Evolutionary conservation across 2,329 filamentous ascomycete species (phyloP), one percentile per base, ranked within the genome.

Genomic region (Lizonia empirigonia): DNA sequence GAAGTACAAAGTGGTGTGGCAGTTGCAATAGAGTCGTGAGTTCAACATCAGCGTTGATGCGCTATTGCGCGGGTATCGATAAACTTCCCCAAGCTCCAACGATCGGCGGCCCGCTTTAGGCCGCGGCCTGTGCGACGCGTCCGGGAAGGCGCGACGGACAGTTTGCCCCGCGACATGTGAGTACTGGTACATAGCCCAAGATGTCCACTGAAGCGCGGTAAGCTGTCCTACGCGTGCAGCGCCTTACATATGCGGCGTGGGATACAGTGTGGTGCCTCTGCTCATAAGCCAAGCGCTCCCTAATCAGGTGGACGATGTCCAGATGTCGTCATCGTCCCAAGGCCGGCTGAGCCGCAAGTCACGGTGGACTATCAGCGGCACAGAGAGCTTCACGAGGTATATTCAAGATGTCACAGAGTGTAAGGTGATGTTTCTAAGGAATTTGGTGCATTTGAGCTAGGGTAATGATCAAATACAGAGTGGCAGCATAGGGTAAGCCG

Each of bases 261-360:
- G 29, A 33, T 15, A 53, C 36, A 16, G 41, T 18, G 37, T 41
- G 18, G 45, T 44, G 27, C 50, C 36, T 34, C 19, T 40, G 39
- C 20, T 12, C 23, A 32, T 44, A 40, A 40, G 20, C 30, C 39
- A 5, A 18, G 34, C 46, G 41, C 18, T 29, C n/a, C 22, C 16
- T 52, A 42, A 52, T 63, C 59, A 64, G 41, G 53, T 44, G 52
- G 55, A 46, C 60, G 44, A 65, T 68, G 34, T 22, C 13, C 26
- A 34, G 42, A 52, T 52, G 68, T 63, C 68, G 68, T 70, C 68
- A 71, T 72, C 53, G 64, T 64, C 50, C 63, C 59, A 61, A 47
- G 45, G 34, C 54, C 56, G 51, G 52, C 47, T 62, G 58, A 65
- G 66, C 64, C 62, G 60, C 65, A 67, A 59, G 65, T 70, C 68